These are phyloP conservation scores for Pharnaceum exiguum DNA, from an alignment of 148 eudicot genomes.

Conservation along the genomic window DNA sequence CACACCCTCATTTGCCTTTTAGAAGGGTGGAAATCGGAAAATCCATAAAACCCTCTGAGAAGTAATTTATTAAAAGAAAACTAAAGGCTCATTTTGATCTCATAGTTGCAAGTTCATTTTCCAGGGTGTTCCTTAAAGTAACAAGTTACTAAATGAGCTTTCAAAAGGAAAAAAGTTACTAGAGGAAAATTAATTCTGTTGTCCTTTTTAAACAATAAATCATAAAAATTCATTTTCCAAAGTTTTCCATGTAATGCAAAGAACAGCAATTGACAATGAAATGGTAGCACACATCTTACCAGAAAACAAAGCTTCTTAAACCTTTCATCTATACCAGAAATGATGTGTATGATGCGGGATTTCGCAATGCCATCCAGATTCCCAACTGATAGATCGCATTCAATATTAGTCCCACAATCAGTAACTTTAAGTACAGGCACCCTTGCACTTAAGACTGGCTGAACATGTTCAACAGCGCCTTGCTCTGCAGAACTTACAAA, in stretches of 20 bases:
- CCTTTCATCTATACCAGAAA: conserved; percentile 74
- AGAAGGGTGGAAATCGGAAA: too few relatives aligned
- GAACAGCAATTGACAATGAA: conserved; percentile 1
- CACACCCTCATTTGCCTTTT: too few relatives aligned
- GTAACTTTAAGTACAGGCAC: conserved; percentile 88
- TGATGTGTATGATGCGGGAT: conserved; percentile 56
- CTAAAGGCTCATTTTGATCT: too few relatives aligned
- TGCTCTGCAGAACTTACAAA: conserved; percentile 30
- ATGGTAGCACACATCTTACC: conserved; percentile 38
- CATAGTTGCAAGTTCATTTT: too few relatives aligned
- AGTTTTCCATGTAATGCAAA: background rate
- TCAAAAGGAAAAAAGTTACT: too few relatives aligned
- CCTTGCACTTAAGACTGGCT: conserved; percentile 58
- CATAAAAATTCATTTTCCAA: too few relatives aligned
- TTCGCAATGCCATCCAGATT: conserved; percentile 78
- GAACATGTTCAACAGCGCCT: conserved; percentile 56
- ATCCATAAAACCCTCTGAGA: too few relatives aligned
- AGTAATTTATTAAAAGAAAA: too few relatives aligned
- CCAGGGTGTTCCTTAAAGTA: too few relatives aligned
- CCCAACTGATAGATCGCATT: conserved; percentile 92
- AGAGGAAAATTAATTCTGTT: too few relatives aligned
- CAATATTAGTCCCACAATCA: conserved; percentile 76
- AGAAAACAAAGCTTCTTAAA: conserved; percentile 75
- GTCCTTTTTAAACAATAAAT: too few relatives aligned
- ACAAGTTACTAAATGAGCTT: too few relatives aligned